A percentile compares a stretch with the other conserved stretches of the same genome.
phyloP scores from a whole-genome alignment of 371 early-diverging fungal genomes.

The Mucor plumbeus region DNA sequence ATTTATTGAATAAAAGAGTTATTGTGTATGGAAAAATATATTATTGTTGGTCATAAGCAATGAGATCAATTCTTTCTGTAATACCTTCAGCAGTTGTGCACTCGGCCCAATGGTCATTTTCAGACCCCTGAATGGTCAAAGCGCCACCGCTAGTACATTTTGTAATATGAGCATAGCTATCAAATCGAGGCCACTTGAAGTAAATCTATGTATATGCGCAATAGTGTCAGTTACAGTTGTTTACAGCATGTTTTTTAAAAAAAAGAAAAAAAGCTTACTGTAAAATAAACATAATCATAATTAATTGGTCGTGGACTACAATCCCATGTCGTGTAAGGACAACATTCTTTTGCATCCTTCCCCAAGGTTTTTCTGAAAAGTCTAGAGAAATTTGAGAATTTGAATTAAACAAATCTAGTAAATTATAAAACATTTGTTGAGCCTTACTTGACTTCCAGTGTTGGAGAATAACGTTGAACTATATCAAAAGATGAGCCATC shows the following conservation, averaged over 20 bases:
- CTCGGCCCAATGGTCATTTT: conserved; percentile 1
- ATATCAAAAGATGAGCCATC: background rate
- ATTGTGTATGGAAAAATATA: too few species aligned
- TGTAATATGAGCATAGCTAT: background rate
- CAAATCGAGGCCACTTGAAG: background rate
- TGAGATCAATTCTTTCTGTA: background rate
- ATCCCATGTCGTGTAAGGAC: conserved; percentile 14
- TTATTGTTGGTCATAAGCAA: too few species aligned
- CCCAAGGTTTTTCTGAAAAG: background rate
- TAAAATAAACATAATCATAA: conserved; percentile 7
- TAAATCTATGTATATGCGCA: background rate
- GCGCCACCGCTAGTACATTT: conserved; percentile 20
- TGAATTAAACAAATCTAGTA: too few species aligned
- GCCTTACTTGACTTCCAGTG: background rate
- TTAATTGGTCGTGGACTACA: conserved; percentile 6
- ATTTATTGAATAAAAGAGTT: background rate
- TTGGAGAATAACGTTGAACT: background rate
- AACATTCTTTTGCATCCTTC: conserved; percentile 8
- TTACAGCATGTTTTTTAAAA: background rate
- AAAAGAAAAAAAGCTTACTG: conserved; percentile 12
- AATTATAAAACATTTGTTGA: too few species aligned
- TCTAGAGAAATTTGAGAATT: background rate
- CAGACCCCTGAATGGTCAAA: conserved; percentile 5
- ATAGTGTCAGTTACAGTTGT: background rate
- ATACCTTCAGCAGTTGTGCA: background rate